Conservation (phyloP, 345 rosid species). For the Rubroshorea leprosula region DNA sequence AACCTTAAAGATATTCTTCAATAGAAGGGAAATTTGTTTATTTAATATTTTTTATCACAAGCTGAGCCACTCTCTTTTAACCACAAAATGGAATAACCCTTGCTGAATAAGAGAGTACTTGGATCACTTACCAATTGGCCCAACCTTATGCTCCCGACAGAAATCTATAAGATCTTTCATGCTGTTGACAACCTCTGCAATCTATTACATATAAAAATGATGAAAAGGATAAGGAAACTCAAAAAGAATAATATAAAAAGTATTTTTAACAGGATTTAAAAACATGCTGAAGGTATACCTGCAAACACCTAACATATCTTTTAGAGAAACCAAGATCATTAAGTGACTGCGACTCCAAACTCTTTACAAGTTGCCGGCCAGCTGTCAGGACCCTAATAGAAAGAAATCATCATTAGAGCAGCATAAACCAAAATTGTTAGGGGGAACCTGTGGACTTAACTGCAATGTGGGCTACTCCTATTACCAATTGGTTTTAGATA, state of each 20-base stretch:
- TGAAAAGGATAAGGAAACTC: background rate
- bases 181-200: constrained; percentile 91
- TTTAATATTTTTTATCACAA: too few relatives aligned
- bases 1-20: too few relatives aligned
- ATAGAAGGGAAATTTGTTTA: too few relatives aligned
- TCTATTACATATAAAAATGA: constrained; percentile 33
- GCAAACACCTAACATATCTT: constrained; percentile 92
- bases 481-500: too few relatives aligned
- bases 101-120: too few relatives aligned
- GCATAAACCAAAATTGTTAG: background rate
- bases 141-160: constrained; percentile 67
- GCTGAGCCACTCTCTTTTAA: too few relatives aligned
- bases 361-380: constrained; percentile 85
- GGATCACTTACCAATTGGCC: constrained; percentile 66
- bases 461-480: too few relatives aligned
- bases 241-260: too few relatives aligned
- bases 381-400: constrained; percentile 75
- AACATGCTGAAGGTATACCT: constrained; percentile 40
- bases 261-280: background rate
- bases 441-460: too few relatives aligned
- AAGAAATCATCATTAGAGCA: constrained; percentile 9
- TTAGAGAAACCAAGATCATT: constrained; percentile 95
- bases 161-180: constrained; percentile 94
- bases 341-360: constrained; percentile 82
- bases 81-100: too few relatives aligned